Conservation (phyloP, 2,329 filamentous ascomycete genomes). For the Penicillium brevicompactum region DNA sequence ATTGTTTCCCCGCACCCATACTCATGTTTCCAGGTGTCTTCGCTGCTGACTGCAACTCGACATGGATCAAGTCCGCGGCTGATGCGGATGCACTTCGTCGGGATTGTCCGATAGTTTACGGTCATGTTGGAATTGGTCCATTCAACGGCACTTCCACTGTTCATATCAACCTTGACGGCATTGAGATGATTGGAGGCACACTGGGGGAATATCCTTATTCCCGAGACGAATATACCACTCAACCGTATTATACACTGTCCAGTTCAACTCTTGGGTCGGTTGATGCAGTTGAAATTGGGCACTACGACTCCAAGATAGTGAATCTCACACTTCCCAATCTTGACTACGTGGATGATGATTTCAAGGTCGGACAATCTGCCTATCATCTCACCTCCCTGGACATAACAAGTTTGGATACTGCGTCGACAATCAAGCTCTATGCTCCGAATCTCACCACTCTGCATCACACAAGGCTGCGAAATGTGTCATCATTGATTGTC, state of each 20-base stretch:
- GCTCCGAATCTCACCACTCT: background rate
- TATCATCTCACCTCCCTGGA: background rate
- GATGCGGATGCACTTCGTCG: background rate
- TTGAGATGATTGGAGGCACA: background rate
- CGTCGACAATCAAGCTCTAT: background rate
- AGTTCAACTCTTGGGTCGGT: background rate
- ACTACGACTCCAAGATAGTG: background rate
- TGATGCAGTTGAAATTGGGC: background rate
- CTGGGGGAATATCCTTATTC: background rate
- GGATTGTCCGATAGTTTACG: background rate
- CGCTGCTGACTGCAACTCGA: background rate
- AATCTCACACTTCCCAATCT: conserved; percentile 1
- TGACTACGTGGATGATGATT: background rate
- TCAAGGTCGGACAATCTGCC: background rate
- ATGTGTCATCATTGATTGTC: background rate
- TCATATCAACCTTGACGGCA: background rate
- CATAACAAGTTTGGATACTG: background rate
- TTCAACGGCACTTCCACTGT: background rate
- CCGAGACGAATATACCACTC: background rate
- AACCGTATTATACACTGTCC: background rate
- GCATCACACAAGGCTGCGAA: background rate
- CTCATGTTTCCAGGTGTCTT: background rate
- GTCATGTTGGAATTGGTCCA: background rate
- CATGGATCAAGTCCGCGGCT: background rate
- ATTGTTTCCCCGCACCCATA: background rate